Evolutionary conservation across 2,329 filamentous ascomycete genomes (phyloP).

Genomic region (Chalaropsis ovoidea): DNA sequence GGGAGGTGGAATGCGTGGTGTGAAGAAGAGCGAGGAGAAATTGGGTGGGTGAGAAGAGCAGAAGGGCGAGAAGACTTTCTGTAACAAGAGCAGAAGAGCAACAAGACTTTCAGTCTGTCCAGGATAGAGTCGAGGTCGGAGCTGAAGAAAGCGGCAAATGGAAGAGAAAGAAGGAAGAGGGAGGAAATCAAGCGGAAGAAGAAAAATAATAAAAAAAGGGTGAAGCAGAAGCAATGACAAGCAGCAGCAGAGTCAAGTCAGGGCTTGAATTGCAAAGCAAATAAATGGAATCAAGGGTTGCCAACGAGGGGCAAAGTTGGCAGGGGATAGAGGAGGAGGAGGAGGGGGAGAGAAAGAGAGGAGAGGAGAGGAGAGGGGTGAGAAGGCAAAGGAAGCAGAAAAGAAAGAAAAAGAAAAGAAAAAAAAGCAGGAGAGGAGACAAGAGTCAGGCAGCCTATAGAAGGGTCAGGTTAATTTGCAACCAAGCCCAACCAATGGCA

Average conservation of each 20-base stretch:
- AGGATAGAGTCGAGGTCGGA: not conserved
- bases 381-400: conserved; percentile 23
- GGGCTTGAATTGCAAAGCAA: conserved; percentile 12
- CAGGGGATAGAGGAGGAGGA: conserved; percentile 15
- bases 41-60: not conserved
- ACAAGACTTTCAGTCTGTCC: too few species aligned
- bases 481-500: conserved; percentile 3
- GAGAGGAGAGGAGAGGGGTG: conserved; percentile 14
- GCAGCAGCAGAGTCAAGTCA: not conserved
- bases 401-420: conserved; percentile 19
- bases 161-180: not conserved
- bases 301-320: conserved; percentile 19
- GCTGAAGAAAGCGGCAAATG: not conserved
- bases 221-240: conserved; percentile 12
- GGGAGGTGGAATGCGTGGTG: not conserved
- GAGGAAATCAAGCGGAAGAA: conserved; percentile 4
- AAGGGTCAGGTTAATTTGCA: not conserved
- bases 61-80: too few species aligned
- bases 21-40: not conserved
- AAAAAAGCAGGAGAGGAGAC: conserved; percentile 19
- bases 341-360: conserved; percentile 12
- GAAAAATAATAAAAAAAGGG: not conserved
- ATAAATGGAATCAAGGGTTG: conserved; percentile 15
- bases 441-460: conserved; percentile 13
- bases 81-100: too few species aligned